Evolutionary conservation across 208 protist genomes (phyloP), one percentile per base, ranked within the genome.

Genomic region (Wallacemonas sp.): DNA sequence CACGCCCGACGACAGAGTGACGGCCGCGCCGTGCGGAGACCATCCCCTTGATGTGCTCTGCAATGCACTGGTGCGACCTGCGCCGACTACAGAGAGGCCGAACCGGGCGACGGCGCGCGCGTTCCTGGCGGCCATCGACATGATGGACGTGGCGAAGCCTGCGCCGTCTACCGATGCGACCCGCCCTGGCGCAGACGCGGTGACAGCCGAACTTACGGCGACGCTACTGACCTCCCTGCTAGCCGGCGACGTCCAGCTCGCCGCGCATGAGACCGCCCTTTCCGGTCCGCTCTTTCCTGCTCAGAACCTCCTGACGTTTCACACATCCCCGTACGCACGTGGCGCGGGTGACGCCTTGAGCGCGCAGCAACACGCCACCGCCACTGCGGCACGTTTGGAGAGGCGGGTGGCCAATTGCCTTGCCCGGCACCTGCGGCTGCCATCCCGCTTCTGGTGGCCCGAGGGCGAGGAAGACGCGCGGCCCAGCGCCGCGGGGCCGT

Each of bases 361-460:
- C 32, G 32, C 21, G 4, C 34, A 62, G 0, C n/a, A 8, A 5
- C 21, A 24, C 26, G n/a, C 55, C 22, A 62, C 55, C 6, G n/a
- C 5, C 4, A 24, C 36, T 29, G 55, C 55, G 5, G 21, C 32
- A n/a, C 30, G 22, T 0, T 45, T 73, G 48, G 83, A 89, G 59
- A 64, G 61, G 63, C n/a, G 27, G 1, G 22, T 75, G 12, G 41
- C 62, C 2, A 79, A 89, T 48, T 22, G 24, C 12, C 64, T 78
- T 3, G 83, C 76, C 1, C 19, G 29, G 4, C 63, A 68, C 4
- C 53, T 85, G 19, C 54, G 63, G 1, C 71, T 89, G 2, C 76
- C 79, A 1, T 24, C 29, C 3, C 83, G 83, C 24, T 85, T 89
- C 36, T 62, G 58, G 1, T 89, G 83, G 76, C 63, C 46, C 0